Evolutionary conservation across 257 asterid genomes (phyloP).

Genomic region (Perilla frutescens): DNA sequence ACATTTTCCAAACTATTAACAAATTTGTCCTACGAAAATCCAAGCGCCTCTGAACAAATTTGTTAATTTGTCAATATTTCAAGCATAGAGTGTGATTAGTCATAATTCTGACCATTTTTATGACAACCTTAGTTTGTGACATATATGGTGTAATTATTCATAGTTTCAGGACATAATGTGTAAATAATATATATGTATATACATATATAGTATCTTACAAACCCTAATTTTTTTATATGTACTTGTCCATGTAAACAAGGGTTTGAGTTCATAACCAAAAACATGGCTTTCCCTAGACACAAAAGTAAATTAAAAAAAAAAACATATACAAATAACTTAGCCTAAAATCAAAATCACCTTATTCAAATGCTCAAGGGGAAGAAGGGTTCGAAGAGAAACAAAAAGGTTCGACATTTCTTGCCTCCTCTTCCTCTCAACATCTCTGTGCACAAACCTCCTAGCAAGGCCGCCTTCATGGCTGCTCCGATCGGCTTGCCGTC

Average conservation of each 20-base stretch:
- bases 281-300: background rate
- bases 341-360: background rate
- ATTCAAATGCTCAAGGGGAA: background rate
- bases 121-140: too few relatives aligned
- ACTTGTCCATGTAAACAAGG: background rate
- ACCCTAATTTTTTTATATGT: background rate
- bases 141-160: too few relatives aligned
- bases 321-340: background rate
- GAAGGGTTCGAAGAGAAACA: conserved; percentile 47
- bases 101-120: too few relatives aligned
- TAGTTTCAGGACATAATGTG: too few relatives aligned
- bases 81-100: too few relatives aligned
- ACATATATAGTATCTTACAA: background rate
- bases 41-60: too few relatives aligned
- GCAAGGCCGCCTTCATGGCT: background rate
- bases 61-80: too few relatives aligned
- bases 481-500: conserved; percentile 16
- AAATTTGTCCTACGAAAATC: too few relatives aligned
- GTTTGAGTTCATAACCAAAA: background rate
- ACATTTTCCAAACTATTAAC: too few relatives aligned
- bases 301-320: too few relatives aligned
- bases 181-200: too few relatives aligned
- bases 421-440: conserved; percentile 61
- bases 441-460: conserved; percentile 52
- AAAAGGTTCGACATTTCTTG: conserved; percentile 61